A percentile compares a stretch with the other conserved stretches of the same genome.
Conservation (phyloP, 352 stramenopile species). For the Pythium scleroteichum region DNA sequence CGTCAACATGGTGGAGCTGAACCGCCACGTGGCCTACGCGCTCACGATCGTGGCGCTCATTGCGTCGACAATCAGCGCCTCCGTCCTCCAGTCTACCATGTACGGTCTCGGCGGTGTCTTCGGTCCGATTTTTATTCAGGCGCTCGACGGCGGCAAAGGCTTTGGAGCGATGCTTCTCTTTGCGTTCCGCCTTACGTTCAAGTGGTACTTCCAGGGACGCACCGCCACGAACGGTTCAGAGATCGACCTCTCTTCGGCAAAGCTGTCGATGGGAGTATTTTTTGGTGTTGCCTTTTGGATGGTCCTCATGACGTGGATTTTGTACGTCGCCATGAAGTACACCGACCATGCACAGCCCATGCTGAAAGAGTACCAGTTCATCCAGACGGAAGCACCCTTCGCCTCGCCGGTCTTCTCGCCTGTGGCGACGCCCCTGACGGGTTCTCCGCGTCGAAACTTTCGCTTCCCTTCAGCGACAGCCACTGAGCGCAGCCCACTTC, state of each 20-base stretch:
- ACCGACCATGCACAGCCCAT: constrained; percentile 66
- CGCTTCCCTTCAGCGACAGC: constrained; percentile 18
- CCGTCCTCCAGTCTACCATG: constrained; percentile 68
- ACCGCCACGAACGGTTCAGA: not conserved
- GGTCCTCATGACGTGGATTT: constrained; percentile 48
- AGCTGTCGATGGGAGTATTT: constrained; percentile 65
- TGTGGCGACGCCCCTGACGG: constrained; percentile 40
- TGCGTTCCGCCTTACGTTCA: constrained; percentile 55
- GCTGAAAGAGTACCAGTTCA: constrained; percentile 63
- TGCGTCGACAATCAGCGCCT: constrained; percentile 62
- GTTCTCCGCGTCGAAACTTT: constrained; percentile 25
- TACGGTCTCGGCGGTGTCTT: constrained; percentile 83
- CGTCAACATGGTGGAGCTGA: constrained; percentile 58
- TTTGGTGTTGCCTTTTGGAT: constrained; percentile 64
- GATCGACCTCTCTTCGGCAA: constrained; percentile 18
- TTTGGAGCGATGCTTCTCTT: constrained; percentile 78
- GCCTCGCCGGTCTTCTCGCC: constrained; percentile 52
- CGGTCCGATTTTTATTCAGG: constrained; percentile 72
- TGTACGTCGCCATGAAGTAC: constrained; percentile 51
- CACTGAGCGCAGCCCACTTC: constrained; percentile 47
- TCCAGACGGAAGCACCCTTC: constrained; percentile 67
- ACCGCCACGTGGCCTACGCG: constrained; percentile 44
- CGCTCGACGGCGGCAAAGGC: constrained; percentile 77
- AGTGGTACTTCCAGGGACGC: constrained; percentile 40
- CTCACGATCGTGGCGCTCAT: constrained; percentile 65